Evolutionary conservation across 108 stramenopile genomes (phyloP).

Genomic region (Ochromonas danica): DNA sequence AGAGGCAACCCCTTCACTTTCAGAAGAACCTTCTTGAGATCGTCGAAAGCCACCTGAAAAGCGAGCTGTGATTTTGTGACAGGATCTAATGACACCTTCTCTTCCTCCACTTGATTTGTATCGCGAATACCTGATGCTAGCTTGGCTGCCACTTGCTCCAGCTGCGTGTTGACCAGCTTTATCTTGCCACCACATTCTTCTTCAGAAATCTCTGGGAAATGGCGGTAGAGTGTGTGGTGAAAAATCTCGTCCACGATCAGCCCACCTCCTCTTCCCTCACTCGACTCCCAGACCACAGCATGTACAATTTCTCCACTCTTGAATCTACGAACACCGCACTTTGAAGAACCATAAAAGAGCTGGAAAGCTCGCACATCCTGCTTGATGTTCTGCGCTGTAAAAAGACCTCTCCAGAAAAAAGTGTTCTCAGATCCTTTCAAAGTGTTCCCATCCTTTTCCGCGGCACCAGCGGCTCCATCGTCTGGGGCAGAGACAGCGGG

Average conservation of each 20-base stretch:
- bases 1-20: not conserved
- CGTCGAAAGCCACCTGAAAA: not conserved
- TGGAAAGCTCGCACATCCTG: too few relatives aligned
- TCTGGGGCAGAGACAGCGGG: too few relatives aligned
- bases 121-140: not conserved
- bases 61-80: too few relatives aligned
- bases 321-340: conserved; percentile 42
- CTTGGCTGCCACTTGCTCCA: not conserved
- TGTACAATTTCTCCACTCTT: conserved; percentile 39
- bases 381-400: too few relatives aligned
- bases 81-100: not conserved
- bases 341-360: too few relatives aligned
- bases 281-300: conserved; percentile 23
- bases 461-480: too few relatives aligned
- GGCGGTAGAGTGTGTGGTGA: not conserved
- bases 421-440: too few relatives aligned
- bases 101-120: not conserved
- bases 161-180: not conserved
- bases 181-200: not conserved
- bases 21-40: not conserved
- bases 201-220: not conserved
- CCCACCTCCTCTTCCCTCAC: not conserved
- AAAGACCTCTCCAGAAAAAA: too few relatives aligned
- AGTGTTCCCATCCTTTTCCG: too few relatives aligned
- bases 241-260: not conserved